Evolutionary conservation across 768 basidiomycete species (phyloP).

Genomic region (Boletus rufocinnamomeus): DNA sequence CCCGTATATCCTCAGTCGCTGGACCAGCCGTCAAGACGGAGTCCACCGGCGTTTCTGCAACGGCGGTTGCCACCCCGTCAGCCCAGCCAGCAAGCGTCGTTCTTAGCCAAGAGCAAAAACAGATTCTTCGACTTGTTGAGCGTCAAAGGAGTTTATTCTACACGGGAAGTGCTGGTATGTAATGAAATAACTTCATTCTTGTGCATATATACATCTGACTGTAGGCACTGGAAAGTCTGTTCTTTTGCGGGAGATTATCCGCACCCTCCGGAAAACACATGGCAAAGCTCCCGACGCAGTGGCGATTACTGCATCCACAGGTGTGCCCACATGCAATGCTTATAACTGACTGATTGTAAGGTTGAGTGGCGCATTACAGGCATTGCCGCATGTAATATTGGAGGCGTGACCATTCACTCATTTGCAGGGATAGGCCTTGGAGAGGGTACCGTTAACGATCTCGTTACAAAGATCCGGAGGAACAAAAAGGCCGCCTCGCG

Average conservation of each 20-base stretch:
- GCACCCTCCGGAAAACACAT: conserved; percentile 59
- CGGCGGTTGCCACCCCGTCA: conserved; percentile 7
- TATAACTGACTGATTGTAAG: neutral
- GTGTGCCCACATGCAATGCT: conserved; percentile 38
- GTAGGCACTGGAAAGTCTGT: conserved; percentile 97
- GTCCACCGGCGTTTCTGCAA: conserved; percentile 4
- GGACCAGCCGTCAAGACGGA: conserved; percentile 13
- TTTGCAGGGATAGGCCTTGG: conserved; percentile 95
- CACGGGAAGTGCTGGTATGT: conserved; percentile 93
- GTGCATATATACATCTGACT: conserved; percentile 18
- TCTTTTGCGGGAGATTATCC: conserved; percentile 88
- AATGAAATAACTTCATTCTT: conserved; percentile 6
- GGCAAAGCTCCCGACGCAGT: conserved; percentile 65
- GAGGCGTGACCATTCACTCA: conserved; percentile 92
- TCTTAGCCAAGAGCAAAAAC: conserved; percentile 84
- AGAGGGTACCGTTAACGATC: conserved; percentile 57
- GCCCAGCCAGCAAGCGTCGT: conserved; percentile 45
- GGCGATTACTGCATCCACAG: conserved; percentile 94
- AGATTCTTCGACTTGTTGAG: conserved; percentile 78
- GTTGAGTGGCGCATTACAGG: conserved; percentile 41
- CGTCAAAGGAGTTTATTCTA: conserved; percentile 84
- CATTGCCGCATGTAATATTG: conserved; percentile 97
- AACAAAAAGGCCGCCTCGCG: conserved; percentile 81
- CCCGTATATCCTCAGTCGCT: conserved; percentile 14
- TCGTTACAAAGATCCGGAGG: conserved; percentile 68